Evolutionary conservation across 345 rosid species (phyloP).

Genomic region (Limnanthes douglasii): DNA sequence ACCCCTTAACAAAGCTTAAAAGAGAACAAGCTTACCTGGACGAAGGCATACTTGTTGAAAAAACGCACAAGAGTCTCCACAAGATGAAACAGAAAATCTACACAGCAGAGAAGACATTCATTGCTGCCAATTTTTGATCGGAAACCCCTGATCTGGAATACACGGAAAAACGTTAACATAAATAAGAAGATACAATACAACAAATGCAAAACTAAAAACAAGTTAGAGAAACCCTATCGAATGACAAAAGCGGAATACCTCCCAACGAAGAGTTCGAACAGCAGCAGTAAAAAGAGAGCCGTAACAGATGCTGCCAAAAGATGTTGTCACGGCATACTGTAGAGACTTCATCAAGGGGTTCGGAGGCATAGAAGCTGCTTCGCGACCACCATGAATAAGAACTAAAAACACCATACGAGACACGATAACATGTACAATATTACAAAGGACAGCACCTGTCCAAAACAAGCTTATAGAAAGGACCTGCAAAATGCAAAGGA

Average conservation of each 20-base stretch:
- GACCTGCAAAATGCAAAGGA: conserved; percentile 31
- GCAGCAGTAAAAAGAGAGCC: conserved; percentile 98
- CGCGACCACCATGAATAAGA: conserved; percentile 71
- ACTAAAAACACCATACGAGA: conserved; percentile 91
- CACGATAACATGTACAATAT: conserved; percentile 89
- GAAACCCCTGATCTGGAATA: conserved; percentile 71
- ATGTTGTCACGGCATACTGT: conserved; percentile 75
- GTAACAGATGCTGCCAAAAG: conserved; percentile 93
- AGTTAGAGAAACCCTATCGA: conserved; percentile 1
- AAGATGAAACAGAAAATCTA: conserved; percentile 77
- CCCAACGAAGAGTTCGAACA: conserved; percentile 90
- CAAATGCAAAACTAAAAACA: conserved; percentile 1
- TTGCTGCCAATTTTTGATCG: conserved; percentile 92
- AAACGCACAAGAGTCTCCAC: conserved; percentile 98
- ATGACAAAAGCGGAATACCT: conserved; percentile 29
- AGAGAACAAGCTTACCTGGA: conserved; percentile 43
- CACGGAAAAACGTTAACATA: not conserved
- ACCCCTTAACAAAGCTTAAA: no score
- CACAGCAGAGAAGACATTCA: conserved; percentile 91
- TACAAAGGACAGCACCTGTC: conserved; percentile 95
- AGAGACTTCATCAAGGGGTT: conserved; percentile 52
- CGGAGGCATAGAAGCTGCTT: conserved; percentile 63
- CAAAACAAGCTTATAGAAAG: conserved; percentile 88
- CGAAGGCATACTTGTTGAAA: conserved; percentile 91
- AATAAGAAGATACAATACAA: not conserved